Evolutionary conservation across 2,329 filamentous ascomycete species (phyloP), one percentile per base, ranked within the genome.

Genomic region (Xylariaceae sp.): DNA sequence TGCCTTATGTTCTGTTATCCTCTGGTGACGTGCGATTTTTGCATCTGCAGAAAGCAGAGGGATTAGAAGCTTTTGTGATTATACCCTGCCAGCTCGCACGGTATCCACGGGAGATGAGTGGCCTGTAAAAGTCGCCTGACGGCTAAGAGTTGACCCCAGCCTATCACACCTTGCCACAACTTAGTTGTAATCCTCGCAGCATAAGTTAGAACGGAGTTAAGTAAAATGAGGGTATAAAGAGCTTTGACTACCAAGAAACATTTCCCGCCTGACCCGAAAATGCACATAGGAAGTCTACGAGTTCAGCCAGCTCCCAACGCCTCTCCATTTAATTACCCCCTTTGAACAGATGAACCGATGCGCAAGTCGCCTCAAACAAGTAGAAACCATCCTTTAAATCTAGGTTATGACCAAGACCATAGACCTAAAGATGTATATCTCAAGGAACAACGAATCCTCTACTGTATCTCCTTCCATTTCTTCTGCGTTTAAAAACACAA

Each of bases 231-330:
- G 23, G 26, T 18, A 26, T 40, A 40, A 41, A 32, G 29, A 23
- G 40, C 6, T 24, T 53, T 8, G 13, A 49, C 40, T 29, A 36
- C 44, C 29, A 49, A 16, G 39, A 48, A 49, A 41, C 37, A 35
- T 26, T 48, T 32, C 32, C 23, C 16, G 24, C 35, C 45, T n/a
- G 47, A 42, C 57, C 50, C 48, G 47, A 55, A 57, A 54, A 59
- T 57, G 50, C 57, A 58, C 20, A 45, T 37, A 35, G 36, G 52
- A 35, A 40, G 35, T 52, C 44, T 53, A 59, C 54, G n/a, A 42
- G 40, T 24, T 21, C 21, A 46, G 29, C 43, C 41, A 21, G 45
- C 36, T 37, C 47, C 9, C 11, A 56, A 56, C 56, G 49, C 54
- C 57, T 45, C 49, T 40, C 35, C 30, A 8, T 53, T 55, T 37